Evolutionary conservation across 495 filamentous ascomycete genomes (phyloP), one percentile per base, ranked within the genome.

Genomic region (Aspergillus incahuasiensis): DNA sequence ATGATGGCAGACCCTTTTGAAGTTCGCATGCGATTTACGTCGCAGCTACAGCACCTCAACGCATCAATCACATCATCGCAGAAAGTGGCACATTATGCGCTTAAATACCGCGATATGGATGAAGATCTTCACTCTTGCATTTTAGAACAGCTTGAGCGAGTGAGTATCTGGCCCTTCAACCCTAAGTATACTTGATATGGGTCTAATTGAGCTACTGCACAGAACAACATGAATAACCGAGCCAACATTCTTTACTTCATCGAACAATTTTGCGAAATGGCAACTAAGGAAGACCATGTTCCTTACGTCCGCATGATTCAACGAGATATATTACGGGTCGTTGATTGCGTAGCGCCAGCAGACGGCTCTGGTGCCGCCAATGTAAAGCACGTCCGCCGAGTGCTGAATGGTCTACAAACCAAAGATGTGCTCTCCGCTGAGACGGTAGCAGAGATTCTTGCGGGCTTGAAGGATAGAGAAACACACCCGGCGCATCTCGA

Each of bases 221-320:
- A 92, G 82, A 95, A 88, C 63, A 90, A 86, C 58, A 95, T 97
- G 87, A 99, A 99, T 74, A 96, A 85, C 44, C 79, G 92, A 42
- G 95, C 95, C 28, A 99, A 99, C 64, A 96, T 99, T 69, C 92
- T 99, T 88, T 97, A 94, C 74, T 97, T 99, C 76, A 85, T 97
- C 65, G 92, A 97, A 67, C 86, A 91, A 57, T 86, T 99, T 52
- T 90, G 92, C 71, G 92, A 97, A 64, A 82, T 90, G 77, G 86
- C 89, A 15, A 78, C 82, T 16, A 83, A 83, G 48, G 89, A 95
- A 53, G 79, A 84, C 54, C 82, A 91, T 62, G 65, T 74, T 16
- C 84, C 89, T 22, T 97, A 91, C 65, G 82, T 94, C 16, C 84
- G 86, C 48, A 95, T 97, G 91, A 91, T 99, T 70, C 89, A 96